Percentiles rank a stretch among this genome's conserved stretches.
Evolutionary conservation across 1,139 yeast species (phyloP).

Genomic region (Kodamaea ohmeri): DNA sequence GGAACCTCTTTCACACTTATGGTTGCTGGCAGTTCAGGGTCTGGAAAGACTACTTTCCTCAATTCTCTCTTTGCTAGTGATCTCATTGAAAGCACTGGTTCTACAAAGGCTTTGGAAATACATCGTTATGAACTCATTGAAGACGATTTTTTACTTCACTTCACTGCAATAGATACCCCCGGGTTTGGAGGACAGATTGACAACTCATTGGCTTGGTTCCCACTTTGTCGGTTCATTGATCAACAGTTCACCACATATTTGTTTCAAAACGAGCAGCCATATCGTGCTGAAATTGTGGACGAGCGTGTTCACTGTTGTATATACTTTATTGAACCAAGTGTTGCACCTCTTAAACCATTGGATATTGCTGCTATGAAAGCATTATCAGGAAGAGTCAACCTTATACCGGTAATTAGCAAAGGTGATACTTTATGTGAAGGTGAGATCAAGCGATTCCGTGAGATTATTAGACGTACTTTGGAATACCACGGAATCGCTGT

Average conservation of each 20-base stretch:
- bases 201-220: slow-evolving; percentile 57
- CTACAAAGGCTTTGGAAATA: slow-evolving; percentile 2
- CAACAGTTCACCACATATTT: slow-evolving; percentile 26
- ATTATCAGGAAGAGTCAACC: slow-evolving; percentile 60
- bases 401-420: slow-evolving; percentile 75
- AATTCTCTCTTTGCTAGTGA: slow-evolving; percentile 37
- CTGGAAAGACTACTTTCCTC: slow-evolving; percentile 81
- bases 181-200: slow-evolving; percentile 43
- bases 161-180: slow-evolving; percentile 40
- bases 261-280: slow-evolving; percentile 52
- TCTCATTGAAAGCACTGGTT: slow-evolving; percentile 4
- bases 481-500: slow-evolving; percentile 48
- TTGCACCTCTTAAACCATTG: slow-evolving; percentile 42
- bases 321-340: slow-evolving; percentile 64
- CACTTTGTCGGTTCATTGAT: slow-evolving; percentile 57
- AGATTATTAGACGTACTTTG: slow-evolving; percentile 42
- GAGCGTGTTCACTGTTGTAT: slow-evolving; percentile 73
- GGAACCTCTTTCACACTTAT: slow-evolving; percentile 55
- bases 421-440: slow-evolving; percentile 60
- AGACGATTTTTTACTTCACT: slow-evolving; percentile 16
- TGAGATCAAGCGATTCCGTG: slow-evolving; percentile 44
- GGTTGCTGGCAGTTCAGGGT: slow-evolving; percentile 74
- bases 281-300: slow-evolving; percentile 48
- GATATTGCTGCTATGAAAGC: slow-evolving; percentile 72
- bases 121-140: slow-evolving; percentile 15